Evolutionary conservation across 1,139 yeast genomes (phyloP).

Genomic region (Pichia sp.): DNA sequence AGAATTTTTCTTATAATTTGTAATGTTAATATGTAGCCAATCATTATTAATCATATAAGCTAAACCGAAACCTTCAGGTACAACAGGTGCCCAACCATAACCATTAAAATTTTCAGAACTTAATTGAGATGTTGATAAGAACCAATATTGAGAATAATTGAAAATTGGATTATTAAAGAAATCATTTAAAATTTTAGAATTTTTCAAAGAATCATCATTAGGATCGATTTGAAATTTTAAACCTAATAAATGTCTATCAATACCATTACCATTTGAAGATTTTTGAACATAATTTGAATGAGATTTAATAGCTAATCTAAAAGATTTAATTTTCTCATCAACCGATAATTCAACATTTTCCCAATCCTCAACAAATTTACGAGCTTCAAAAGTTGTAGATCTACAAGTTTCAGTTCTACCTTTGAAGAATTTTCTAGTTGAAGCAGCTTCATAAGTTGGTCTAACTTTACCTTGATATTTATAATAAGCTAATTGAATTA

Average conservation of each 20-base stretch:
- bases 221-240: slow-evolving; percentile 58
- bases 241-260: slow-evolving; percentile 92
- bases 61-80: slow-evolving; percentile 88
- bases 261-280: slow-evolving; percentile 84
- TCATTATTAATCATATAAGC: slow-evolving; percentile 90
- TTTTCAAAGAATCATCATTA: slow-evolving; percentile 20
- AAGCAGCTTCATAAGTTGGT: slow-evolving; percentile 95
- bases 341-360: slow-evolving; percentile 46
- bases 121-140: slow-evolving; percentile 80
- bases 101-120: slow-evolving; percentile 86
- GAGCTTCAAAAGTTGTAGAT: slow-evolving; percentile 71
- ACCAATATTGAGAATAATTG: slow-evolving; percentile 76
- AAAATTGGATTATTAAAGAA: slow-evolving; percentile 73
- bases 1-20: slow-evolving; percentile 56
- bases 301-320: slow-evolving; percentile 65
- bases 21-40: slow-evolving; percentile 80
- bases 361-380: slow-evolving; percentile 72
- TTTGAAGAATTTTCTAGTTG: slow-evolving; percentile 79
- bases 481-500: slow-evolving; percentile 70
- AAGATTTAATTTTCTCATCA: slow-evolving; percentile 58
- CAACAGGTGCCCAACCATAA: slow-evolving; percentile 95
- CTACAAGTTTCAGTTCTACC: slow-evolving; percentile 98
- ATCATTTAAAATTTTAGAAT: slow-evolving; percentile 59
- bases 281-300: slow-evolving; percentile 69
- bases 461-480: slow-evolving; percentile 73